phyloP scores from a whole-genome alignment of 805 yeast genomes.

The Cephaloascus fragrans region DNA sequence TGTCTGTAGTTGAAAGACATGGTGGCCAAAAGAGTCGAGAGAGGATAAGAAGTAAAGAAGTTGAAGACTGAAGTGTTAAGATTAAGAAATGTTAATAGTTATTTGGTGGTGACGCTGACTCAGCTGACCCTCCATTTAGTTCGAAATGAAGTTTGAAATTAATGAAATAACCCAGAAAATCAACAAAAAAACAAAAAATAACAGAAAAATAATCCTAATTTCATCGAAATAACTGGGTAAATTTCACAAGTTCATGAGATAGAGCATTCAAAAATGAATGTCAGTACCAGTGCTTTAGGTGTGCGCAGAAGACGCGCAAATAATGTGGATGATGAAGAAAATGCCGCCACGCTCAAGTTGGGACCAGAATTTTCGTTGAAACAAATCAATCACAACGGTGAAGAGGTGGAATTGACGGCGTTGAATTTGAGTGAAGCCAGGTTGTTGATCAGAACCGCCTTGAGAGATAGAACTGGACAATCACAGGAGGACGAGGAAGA shows the following conservation, averaged over 20 bases:
- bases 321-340: constrained; percentile 80
- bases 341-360: constrained; percentile 74
- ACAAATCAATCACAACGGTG: constrained; percentile 77
- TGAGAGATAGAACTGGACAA: constrained; percentile 48
- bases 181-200: neutral
- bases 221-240: neutral
- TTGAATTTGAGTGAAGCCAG: constrained; percentile 86
- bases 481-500: constrained; percentile 1
- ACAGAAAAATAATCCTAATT: no score
- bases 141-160: neutral
- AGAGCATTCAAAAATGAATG: constrained; percentile 48
- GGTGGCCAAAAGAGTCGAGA: no score
- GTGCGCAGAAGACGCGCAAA: constrained; percentile 64
- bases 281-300: constrained; percentile 81
- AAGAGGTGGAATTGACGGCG: constrained; percentile 67
- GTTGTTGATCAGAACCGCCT: constrained; percentile 80
- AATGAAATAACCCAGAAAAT: neutral
- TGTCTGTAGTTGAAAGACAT: constrained; percentile 7
- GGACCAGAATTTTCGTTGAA: constrained; percentile 88
- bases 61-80: no score
- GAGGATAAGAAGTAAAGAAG: no score
- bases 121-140: neutral
- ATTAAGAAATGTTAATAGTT: no score
- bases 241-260: neutral
- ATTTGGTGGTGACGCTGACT: neutral